Evolutionary conservation across 2,329 filamentous ascomycete species (phyloP).

Genomic region (Juglanconis sp.): DNA sequence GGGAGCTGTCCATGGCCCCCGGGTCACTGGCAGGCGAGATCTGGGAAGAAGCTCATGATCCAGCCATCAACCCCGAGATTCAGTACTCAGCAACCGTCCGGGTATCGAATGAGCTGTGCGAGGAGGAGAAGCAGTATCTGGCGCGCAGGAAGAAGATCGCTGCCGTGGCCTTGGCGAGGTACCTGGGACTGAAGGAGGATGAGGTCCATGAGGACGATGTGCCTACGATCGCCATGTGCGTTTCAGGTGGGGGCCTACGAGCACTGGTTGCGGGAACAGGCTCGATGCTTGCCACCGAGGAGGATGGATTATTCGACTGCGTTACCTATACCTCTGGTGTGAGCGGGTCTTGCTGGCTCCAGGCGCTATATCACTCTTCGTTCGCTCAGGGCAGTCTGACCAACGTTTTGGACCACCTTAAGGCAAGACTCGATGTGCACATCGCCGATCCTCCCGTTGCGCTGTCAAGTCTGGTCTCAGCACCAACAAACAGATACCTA

Average conservation of each 20-base stretch:
- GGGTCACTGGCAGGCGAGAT: slow-evolving; percentile 90
- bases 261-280: slow-evolving; percentile 89
- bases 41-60: slow-evolving; percentile 86
- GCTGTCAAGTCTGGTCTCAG: slow-evolving; percentile 74
- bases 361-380: slow-evolving; percentile 81
- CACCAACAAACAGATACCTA: slow-evolving; percentile 90
- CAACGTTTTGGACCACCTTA: slow-evolving; percentile 78
- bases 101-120: slow-evolving; percentile 75
- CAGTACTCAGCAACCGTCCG: slow-evolving; percentile 76
- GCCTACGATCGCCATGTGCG: slow-evolving; percentile 88
- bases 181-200: slow-evolving; percentile 72
- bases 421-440: slow-evolving; percentile 78
- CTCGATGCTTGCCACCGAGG: slow-evolving; percentile 77
- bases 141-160: slow-evolving; percentile 65
- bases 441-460: slow-evolving; percentile 90
- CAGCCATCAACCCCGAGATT: slow-evolving; percentile 82
- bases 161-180: slow-evolving; percentile 72
- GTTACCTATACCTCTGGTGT: slow-evolving; percentile 93
- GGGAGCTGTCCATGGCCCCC: slow-evolving; percentile 80
- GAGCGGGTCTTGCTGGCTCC: slow-evolving; percentile 94
- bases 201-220: slow-evolving; percentile 92
- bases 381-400: slow-evolving; percentile 66
- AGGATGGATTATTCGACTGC: slow-evolving; percentile 89
- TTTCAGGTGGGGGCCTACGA: slow-evolving; percentile 85
- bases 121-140: slow-evolving; percentile 76